Percentiles rank a stretch among this genome's conserved stretches.
Evolutionary conservation across 1,139 yeast species (phyloP).

Genomic region (Kodamaea plutei): DNA sequence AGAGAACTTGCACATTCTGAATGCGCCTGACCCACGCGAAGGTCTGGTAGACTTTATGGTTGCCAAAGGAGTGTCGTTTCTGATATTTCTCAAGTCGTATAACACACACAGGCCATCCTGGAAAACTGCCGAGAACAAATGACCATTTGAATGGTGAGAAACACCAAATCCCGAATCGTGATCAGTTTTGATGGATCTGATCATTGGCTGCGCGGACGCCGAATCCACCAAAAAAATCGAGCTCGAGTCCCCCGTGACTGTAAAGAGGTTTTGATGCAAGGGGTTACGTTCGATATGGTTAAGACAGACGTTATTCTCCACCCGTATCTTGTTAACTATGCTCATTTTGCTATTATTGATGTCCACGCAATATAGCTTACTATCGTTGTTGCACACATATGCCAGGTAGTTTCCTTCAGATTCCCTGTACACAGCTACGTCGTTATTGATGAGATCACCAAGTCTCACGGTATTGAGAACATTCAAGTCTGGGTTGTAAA

Average conservation of each 20-base stretch:
- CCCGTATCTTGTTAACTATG: constrained; percentile 26
- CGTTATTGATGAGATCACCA: constrained; percentile 81
- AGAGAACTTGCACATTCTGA: constrained; percentile 68
- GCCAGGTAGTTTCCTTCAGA: constrained; percentile 45
- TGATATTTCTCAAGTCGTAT: constrained; percentile 67
- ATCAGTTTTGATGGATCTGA: constrained; percentile 41
- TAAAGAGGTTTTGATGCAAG: constrained; percentile 24
- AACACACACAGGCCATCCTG: constrained; percentile 80
- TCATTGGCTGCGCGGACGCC: constrained; percentile 16
- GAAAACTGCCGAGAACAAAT: constrained; percentile 72
- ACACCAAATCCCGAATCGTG: constrained; percentile 84
- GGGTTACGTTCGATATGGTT: constrained; percentile 39
- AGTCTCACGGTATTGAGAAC: constrained; percentile 48
- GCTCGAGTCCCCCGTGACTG: constrained; percentile 42
- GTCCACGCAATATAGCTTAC: constrained; percentile 61
- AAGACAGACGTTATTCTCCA: constrained; percentile 38
- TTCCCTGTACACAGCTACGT: constrained; percentile 55
- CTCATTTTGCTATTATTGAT: constrained; percentile 32
- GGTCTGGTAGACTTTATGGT: constrained; percentile 58
- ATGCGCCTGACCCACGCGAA: constrained; percentile 56
- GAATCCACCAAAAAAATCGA: constrained; percentile 38
- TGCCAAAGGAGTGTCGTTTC: constrained; percentile 39
- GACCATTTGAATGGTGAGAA: constrained; percentile 69
- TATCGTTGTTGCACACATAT: constrained; percentile 79
- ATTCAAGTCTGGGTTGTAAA: constrained; percentile 49